Percentiles rank a stretch among this genome's conserved stretches.
Conservation (phyloP, 1,139 yeast species). For the Geotrichum carabidarum region DNA sequence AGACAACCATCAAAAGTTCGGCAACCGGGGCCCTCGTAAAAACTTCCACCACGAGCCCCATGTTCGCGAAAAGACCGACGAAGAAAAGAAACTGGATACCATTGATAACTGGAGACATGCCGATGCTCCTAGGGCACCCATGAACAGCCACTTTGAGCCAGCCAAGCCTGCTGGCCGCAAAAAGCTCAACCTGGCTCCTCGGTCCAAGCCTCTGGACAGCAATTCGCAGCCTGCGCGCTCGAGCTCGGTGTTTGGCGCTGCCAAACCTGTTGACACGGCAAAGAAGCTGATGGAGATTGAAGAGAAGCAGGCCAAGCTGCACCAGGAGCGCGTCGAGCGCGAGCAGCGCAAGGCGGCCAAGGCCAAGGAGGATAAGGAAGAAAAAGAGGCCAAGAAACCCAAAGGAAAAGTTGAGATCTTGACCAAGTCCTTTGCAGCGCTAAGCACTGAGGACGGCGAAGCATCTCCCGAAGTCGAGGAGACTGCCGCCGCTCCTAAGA, state of each 20-base stretch:
- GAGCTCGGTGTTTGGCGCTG: conserved; percentile 35
- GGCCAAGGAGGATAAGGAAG: conserved; percentile 23
- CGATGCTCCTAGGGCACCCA: conserved; percentile 12
- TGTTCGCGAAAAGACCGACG: not conserved
- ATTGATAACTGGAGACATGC: conserved; percentile 17
- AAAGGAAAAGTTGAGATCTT: conserved; percentile 14
- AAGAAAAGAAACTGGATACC: conserved; percentile 2
- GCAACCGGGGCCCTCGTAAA: not conserved
- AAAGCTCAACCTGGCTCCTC: conserved; percentile 31
- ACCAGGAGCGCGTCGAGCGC: conserved; percentile 29
- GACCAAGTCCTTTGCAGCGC: conserved; percentile 50
- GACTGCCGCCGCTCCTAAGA: conserved; percentile 22
- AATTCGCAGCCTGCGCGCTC: conserved; percentile 27
- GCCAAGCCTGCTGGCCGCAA: conserved; percentile 24
- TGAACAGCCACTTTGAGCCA: conserved; percentile 18
- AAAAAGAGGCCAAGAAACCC: not conserved
- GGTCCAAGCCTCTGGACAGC: conserved; percentile 28
- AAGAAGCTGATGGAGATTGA: conserved; percentile 32
- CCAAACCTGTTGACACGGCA: conserved; percentile 41
- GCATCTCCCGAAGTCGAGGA: conserved; percentile 43
- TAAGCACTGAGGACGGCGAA: conserved; percentile 60
- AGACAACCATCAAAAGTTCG: conserved; percentile 18
- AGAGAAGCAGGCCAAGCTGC: conserved; percentile 29
- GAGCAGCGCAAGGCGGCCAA: conserved; percentile 22
- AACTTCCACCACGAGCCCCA: conserved; percentile 2